These are phyloP conservation scores for Suillus subalutaceus DNA, from an alignment of 768 basidiomycete genomes.

Conservation along the genomic window DNA sequence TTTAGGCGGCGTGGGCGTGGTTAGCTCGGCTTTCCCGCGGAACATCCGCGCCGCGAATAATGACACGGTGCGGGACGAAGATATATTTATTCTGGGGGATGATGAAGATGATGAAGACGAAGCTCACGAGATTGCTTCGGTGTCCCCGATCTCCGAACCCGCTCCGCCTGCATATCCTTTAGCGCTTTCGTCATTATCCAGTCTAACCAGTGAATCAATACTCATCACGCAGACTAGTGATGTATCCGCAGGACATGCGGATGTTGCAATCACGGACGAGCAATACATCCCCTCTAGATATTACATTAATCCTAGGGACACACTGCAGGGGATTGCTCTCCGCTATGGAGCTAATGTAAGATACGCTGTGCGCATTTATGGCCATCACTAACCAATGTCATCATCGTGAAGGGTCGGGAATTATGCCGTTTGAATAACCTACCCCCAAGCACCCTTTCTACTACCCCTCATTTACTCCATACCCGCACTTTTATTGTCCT, in stretches of 20 bases:
- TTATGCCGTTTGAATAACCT: slow-evolving; percentile 71
- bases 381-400: not conserved
- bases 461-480: slow-evolving; percentile 75
- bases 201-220: not conserved
- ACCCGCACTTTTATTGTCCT: slow-evolving; percentile 61
- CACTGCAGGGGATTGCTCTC: slow-evolving; percentile 65
- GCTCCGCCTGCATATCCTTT: slow-evolving; percentile 8
- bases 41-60: slow-evolving; percentile 35
- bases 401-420: slow-evolving; percentile 47
- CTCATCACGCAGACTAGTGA: not conserved
- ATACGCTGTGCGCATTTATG: slow-evolving; percentile 13
- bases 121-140: slow-evolving; percentile 21
- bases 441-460: slow-evolving; percentile 63
- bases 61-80: slow-evolving; percentile 60
- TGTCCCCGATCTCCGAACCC: not conserved
- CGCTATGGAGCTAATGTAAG: slow-evolving; percentile 64
- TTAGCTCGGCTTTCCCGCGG: slow-evolving; percentile 25
- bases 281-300: slow-evolving; percentile 41
- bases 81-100: slow-evolving; percentile 67
- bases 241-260: slow-evolving; percentile 6
- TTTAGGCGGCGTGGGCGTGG: slow-evolving; percentile 55
- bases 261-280: not conserved
- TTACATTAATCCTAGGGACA: slow-evolving; percentile 59
- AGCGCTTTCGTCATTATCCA: not conserved
- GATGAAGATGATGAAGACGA: slow-evolving; percentile 57